These are phyloP conservation scores for Rhododendron ferrugineum DNA, from an alignment of 148 eudicot genomes.

Conservation along the genomic window DNA sequence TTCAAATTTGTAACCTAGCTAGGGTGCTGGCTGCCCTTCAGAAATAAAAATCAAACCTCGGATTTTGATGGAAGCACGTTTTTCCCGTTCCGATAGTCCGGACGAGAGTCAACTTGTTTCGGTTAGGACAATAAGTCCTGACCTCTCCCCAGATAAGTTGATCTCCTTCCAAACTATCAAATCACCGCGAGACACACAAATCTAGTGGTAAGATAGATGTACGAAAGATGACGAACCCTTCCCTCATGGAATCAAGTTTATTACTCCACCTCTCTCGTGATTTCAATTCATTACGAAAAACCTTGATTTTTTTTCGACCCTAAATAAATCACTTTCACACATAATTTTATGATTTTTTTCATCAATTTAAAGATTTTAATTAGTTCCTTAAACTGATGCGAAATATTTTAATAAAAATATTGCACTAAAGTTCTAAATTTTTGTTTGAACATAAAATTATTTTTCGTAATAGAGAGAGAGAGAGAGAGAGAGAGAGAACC, in stretches of 20 bases:
- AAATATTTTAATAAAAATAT: too few species aligned
- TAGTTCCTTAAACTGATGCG: neutral
- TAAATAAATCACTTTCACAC: neutral
- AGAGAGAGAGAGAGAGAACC: neutral
- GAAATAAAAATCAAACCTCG: neutral
- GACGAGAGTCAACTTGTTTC: neutral
- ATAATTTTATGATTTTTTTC: neutral
- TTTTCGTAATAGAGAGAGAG: neutral
- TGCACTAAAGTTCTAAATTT: too few species aligned
- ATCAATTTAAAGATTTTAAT: neutral
- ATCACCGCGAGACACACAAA: neutral
- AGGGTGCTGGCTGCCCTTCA: neutral
- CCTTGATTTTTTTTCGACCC: neutral
- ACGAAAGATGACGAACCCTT: neutral
- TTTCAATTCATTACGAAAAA: neutral
- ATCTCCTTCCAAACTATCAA: neutral
- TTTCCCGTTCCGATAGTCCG: neutral
- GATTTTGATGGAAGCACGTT: neutral
- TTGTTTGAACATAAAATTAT: too few species aligned
- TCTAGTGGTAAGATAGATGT: neutral
- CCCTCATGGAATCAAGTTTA: neutral
- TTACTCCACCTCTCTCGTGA: neutral
- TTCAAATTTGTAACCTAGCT: too few species aligned
- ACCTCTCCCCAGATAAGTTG: neutral
- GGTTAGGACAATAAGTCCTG: neutral